Base-by-base conservation (phyloP, 768 basidiomycete species). In the Mycena leptocephala region DNA sequence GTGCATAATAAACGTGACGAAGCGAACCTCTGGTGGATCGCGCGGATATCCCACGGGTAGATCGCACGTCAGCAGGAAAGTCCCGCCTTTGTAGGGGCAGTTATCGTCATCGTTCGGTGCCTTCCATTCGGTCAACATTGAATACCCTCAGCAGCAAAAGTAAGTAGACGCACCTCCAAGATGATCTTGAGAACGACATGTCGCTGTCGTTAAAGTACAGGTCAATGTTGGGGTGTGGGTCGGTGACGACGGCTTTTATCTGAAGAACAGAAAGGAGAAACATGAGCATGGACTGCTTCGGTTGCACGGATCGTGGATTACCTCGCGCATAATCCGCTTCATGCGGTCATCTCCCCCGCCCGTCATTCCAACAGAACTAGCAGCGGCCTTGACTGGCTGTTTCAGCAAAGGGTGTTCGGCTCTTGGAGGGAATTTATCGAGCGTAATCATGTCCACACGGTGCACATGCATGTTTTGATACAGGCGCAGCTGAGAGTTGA, bases 1-100 rank as follows among this genome's bases (percentile, higher is more conserved):
- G 63, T 84, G 83, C 64, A 84, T 58, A 35, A 84, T 82, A 37
- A 82, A 82, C 1, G 82, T 84, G 1, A 80, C 80, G 46, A 84
- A 84, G 32, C 83, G 73, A 14, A 84, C 77, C 64, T 82, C 80
- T 2, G 83, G 83, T 5, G 83, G 80, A 62, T 82, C 80, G 48
- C 83, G 79, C 14, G 83, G 82, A 70, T 84, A 84, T 28, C 73
- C 78, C 2, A 70, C 72, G 14, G 82, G 82, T 14, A 82, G 51
- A 58, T 81, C 80, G 46, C 81, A 82, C 0, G 82, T 84, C 5
- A 84, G 71, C 6, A 82, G 71, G 75, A 81, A 82, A 11, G 76
- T 77, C 1, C 83, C 82, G 43, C 79, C 79, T 10, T 76, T 79
- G 68, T 82, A 84, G 14, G 82, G 82, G 65, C 83, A 82, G 58